Conservation (phyloP, 2,329 filamentous ascomycete species). For the Xylariaceae sp. region DNA sequence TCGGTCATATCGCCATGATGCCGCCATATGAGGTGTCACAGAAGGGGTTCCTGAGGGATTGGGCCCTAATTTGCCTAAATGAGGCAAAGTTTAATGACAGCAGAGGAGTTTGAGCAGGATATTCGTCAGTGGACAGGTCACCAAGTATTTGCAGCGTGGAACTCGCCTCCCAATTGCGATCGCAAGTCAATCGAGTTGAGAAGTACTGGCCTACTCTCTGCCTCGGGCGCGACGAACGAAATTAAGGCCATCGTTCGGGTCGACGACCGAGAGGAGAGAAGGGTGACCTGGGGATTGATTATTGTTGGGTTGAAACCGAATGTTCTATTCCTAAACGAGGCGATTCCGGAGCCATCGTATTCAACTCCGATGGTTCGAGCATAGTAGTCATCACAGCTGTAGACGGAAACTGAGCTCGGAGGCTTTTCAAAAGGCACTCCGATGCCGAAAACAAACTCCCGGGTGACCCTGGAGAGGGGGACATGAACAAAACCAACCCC, state of each 20-base stretch:
- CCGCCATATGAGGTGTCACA: not conserved
- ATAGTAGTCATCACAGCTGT: not conserved
- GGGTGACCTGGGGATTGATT: not conserved
- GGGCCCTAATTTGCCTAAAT: not conserved
- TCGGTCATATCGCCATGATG: not conserved
- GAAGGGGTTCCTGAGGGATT: not conserved
- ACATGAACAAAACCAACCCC: not conserved
- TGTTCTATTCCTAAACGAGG: not conserved
- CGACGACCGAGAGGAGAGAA: not conserved
- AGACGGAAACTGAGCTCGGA: not conserved
- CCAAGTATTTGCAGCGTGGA: not conserved
- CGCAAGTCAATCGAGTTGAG: not conserved
- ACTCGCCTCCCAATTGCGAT: not conserved
- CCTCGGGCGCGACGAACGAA: not conserved
- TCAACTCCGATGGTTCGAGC: not conserved
- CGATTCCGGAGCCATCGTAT: not conserved
- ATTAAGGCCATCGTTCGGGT: not conserved
- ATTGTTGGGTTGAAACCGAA: not conserved
- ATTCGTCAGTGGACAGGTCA: not conserved
- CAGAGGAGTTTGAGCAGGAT: not conserved
- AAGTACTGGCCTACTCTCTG: not conserved
- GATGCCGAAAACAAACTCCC: not conserved
- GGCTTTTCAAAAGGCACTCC: not conserved
- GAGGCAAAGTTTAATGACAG: not conserved
- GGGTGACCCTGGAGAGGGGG: not conserved